These are phyloP conservation scores for Trypanosomatidae sp. DNA, from an alignment of 208 protist species.

Conservation along the genomic window DNA sequence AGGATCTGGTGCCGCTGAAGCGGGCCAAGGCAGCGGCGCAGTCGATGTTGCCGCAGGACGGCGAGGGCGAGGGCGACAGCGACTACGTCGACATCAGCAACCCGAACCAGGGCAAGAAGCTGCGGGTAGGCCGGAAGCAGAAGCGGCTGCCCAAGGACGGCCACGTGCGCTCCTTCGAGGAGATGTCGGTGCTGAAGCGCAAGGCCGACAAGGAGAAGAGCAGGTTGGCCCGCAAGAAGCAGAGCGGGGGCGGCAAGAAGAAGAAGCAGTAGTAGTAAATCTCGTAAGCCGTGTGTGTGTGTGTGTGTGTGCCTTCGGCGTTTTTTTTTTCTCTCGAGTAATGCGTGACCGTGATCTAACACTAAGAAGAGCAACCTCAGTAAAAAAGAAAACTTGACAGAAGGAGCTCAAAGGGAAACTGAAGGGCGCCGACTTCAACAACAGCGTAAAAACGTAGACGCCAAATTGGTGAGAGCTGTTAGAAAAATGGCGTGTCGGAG, in stretches of 20 bases:
- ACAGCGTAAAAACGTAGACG: too few species aligned
- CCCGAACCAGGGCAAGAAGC: slow-evolving; percentile 92
- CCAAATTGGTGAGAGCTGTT: too few species aligned
- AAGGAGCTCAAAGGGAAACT: too few species aligned
- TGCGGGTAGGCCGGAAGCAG: slow-evolving; percentile 87
- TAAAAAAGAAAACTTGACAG: too few species aligned
- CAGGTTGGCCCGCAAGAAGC: slow-evolving; percentile 61
- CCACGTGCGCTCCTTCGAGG: slow-evolving; percentile 85
- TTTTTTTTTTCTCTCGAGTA: too few species aligned
- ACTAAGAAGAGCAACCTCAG: too few species aligned
- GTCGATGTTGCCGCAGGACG: slow-evolving; percentile 15
- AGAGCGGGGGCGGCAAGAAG: slow-evolving; percentile 31
- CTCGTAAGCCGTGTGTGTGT: too few species aligned
- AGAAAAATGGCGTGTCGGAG: too few species aligned
- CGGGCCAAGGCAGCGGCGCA: slow-evolving; percentile 57
- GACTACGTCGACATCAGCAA: slow-evolving; percentile 86
- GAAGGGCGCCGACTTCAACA: too few species aligned
- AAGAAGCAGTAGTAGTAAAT: slow-evolving; percentile 13
- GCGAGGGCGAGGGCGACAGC: slow-evolving; percentile 46
- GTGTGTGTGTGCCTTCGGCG: too few species aligned
- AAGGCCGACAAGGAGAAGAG: slow-evolving; percentile 82
- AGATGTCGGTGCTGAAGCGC: slow-evolving; percentile 73
- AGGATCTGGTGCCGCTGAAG: slow-evolving; percentile 79
- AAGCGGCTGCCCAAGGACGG: slow-evolving; percentile 87
- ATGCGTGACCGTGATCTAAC: too few species aligned